phyloP scores from a whole-genome alignment of 768 basidiomycete genomes.

The Boletus rufocinnamomeus region DNA sequence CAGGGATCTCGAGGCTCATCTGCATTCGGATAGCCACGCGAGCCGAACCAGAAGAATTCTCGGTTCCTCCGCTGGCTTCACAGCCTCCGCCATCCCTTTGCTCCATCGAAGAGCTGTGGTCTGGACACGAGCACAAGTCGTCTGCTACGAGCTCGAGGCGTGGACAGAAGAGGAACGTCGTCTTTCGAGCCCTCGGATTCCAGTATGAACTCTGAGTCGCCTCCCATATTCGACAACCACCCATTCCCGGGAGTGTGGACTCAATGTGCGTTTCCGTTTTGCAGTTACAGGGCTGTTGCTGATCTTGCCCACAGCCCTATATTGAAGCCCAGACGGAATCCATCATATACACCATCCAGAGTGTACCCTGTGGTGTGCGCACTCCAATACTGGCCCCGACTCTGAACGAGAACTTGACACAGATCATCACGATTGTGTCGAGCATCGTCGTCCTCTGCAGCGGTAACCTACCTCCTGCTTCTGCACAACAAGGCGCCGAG shows the following conservation, averaged over 20 bases:
- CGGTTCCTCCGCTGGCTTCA: conserved; percentile 37
- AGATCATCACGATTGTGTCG: conserved; percentile 97
- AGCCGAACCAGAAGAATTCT: conserved; percentile 69
- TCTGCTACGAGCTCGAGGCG: conserved; percentile 36
- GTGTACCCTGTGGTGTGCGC: conserved; percentile 91
- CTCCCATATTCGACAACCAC: conserved; percentile 67
- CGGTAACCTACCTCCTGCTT: conserved; percentile 78
- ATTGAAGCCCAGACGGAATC: conserved; percentile 94
- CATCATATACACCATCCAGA: conserved; percentile 94
- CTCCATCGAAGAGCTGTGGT: conserved; percentile 56
- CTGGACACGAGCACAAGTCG: conserved; percentile 50
- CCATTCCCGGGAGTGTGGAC: conserved; percentile 50
- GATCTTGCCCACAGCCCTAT: conserved; percentile 65
- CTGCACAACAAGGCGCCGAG: conserved; percentile 72
- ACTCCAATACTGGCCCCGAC: conserved; percentile 83
- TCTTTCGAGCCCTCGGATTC: conserved; percentile 73
- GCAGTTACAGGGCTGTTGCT: neutral
- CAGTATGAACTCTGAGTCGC: conserved; percentile 72
- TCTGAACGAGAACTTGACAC: conserved; percentile 89
- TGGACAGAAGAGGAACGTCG: conserved; percentile 41
- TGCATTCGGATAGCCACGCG: conserved; percentile 77
- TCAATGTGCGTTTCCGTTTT: conserved; percentile 54
- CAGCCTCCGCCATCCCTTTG: conserved; percentile 42
- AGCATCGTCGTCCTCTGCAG: conserved; percentile 97
- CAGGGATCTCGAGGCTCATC: conserved; percentile 82